phyloP scores from a whole-genome alignment of 495 filamentous ascomycete species.

The Lentithecium fluviatile region DNA sequence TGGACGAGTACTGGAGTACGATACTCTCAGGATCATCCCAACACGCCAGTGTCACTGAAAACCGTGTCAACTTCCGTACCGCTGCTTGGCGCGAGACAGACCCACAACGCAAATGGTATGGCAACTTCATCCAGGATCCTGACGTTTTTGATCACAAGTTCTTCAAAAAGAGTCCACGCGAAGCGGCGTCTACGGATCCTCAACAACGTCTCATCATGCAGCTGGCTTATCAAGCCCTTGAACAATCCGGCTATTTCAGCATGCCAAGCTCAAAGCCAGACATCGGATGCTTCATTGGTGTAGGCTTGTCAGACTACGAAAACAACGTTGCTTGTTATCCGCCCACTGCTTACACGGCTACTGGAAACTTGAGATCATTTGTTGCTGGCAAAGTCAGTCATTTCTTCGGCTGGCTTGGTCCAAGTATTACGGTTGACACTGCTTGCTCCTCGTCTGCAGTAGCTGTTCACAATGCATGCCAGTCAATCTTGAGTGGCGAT shows the following conservation, averaged over 20 bases:
- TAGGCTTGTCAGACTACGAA: conserved; percentile 3
- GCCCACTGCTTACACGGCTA: conserved; percentile 6
- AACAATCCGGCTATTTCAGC: conserved; percentile 5
- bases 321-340: conserved; percentile 4
- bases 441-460: conserved; percentile 13
- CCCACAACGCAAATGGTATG: too few species aligned
- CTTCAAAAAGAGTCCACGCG: conserved; percentile 17
- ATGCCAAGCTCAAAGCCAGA: not conserved
- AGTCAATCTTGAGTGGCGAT: not conserved
- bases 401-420: conserved; percentile 1
- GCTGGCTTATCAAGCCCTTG: conserved; percentile 13
- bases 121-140: conserved; percentile 7
- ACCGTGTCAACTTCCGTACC: too few species aligned
- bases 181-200: conserved; percentile 18
- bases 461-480: not conserved
- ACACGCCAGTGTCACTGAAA: too few species aligned
- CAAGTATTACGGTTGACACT: not conserved
- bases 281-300: conserved; percentile 20
- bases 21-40: too few species aligned
- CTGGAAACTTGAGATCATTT: conserved; percentile 1
- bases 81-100: too few species aligned
- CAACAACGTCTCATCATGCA: conserved; percentile 16
- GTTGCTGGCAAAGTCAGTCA: conserved; percentile 10
- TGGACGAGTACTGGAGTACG: too few species aligned
- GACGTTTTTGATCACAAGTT: conserved; percentile 26